These are phyloP conservation scores for Kodamaea lidongshanica DNA, from an alignment of 805 yeast species.

Conservation along the genomic window DNA sequence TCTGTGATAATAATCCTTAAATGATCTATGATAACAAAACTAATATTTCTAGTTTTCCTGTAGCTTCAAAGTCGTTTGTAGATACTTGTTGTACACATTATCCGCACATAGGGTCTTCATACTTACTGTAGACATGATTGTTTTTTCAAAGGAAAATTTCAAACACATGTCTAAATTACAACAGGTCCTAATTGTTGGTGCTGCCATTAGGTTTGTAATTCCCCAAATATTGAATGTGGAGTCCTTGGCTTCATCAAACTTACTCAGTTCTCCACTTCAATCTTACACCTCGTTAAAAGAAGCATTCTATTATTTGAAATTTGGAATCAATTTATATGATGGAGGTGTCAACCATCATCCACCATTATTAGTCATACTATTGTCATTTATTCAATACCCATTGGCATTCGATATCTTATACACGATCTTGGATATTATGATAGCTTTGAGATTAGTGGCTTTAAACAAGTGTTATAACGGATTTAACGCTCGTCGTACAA, in stretches of 20 bases:
- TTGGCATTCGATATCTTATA: slow-evolving; percentile 39
- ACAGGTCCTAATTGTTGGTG: slow-evolving; percentile 23
- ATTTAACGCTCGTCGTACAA: slow-evolving; percentile 14
- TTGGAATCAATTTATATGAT: slow-evolving; percentile 60
- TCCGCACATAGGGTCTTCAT: no score
- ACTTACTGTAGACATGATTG: no score
- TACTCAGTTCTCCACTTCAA: slow-evolving; percentile 67
- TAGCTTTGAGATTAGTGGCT: slow-evolving; percentile 48
- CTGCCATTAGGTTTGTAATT: slow-evolving; percentile 27
- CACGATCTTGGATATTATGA: slow-evolving; percentile 52
- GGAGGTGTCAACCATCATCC: slow-evolving; percentile 89
- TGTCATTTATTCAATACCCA: slow-evolving; percentile 32
- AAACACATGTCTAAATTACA: slow-evolving; percentile 20
- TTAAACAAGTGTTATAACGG: slow-evolving; percentile 40
- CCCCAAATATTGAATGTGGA: slow-evolving; percentile 27
- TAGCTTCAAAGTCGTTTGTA: no score
- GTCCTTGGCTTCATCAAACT: slow-evolving; percentile 38
- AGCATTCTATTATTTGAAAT: slow-evolving; percentile 31
- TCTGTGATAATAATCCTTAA: no score
- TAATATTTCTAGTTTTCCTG: no score
- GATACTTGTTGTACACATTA: no score
- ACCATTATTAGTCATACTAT: slow-evolving; percentile 57
- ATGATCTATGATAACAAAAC: no score
- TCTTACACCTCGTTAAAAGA: slow-evolving; percentile 49
- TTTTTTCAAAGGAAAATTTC: no score